phyloP scores from a whole-genome alignment of 2,329 filamentous ascomycete genomes.

The Podosphaera leucotricha region DNA sequence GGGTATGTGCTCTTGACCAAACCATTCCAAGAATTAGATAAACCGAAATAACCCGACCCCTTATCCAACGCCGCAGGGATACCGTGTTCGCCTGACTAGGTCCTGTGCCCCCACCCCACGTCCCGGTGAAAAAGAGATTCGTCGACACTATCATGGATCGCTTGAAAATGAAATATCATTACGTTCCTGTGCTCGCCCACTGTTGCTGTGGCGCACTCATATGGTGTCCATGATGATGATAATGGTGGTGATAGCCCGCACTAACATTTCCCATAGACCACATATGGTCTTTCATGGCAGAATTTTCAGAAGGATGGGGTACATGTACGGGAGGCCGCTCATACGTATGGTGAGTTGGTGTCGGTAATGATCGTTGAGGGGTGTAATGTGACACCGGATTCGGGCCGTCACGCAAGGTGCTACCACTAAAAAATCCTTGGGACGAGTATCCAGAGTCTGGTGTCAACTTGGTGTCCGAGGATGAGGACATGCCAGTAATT shows the following conservation, averaged over 20 bases:
- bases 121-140: background rate
- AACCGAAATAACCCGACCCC: constrained; percentile 2
- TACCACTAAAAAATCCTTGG: constrained; percentile 7
- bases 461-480: constrained; percentile 12
- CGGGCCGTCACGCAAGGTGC: constrained; percentile 3
- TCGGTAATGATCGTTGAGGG: constrained; percentile 9
- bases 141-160: background rate
- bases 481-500: constrained; percentile 8
- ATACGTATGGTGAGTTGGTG: constrained; percentile 8
- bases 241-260: constrained; percentile 2
- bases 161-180: background rate
- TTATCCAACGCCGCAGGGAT: background rate
- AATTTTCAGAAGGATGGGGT: constrained; percentile 5
- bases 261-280: constrained; percentile 12
- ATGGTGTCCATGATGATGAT: constrained; percentile 12
- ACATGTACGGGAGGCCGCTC: constrained; percentile 6
- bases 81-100: background rate
- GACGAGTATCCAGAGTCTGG: constrained; percentile 12
- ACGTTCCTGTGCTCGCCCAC: constrained; percentile 12
- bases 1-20: background rate
- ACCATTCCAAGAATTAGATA: background rate
- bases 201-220: constrained; percentile 8
- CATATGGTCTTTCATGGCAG: constrained; percentile 7
- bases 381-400: constrained; percentile 7
- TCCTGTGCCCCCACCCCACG: background rate